phyloP scores from a whole-genome alignment of 768 basidiomycete species.

The Leccinum subgranulosum region DNA sequence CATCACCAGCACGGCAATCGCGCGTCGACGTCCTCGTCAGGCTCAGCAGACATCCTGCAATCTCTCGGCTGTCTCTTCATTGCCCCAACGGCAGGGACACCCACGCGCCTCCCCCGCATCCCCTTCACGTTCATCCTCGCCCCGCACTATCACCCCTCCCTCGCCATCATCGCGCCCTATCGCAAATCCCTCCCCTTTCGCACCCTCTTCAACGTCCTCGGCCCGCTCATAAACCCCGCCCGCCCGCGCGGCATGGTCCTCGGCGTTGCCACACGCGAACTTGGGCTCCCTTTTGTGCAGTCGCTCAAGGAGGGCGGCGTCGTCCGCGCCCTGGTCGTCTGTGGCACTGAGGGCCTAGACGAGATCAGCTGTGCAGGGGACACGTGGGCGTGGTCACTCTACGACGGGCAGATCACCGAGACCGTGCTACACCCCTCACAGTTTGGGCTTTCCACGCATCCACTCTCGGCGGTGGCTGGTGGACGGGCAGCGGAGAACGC shows the following conservation, averaged over 20 bases:
- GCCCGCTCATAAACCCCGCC: slow-evolving; percentile 92
- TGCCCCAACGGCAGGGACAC: slow-evolving; percentile 46
- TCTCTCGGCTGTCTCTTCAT: slow-evolving; percentile 77
- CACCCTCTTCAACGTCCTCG: slow-evolving; percentile 94
- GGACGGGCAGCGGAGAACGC: slow-evolving; percentile 82
- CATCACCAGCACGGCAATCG: slow-evolving; percentile 73
- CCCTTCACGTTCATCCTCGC: slow-evolving; percentile 95
- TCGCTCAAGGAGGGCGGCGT: slow-evolving; percentile 74
- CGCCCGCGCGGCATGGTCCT: slow-evolving; percentile 85
- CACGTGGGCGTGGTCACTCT: slow-evolving; percentile 81
- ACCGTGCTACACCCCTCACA: slow-evolving; percentile 60
- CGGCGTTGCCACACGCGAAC: slow-evolving; percentile 78
- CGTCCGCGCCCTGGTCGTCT: slow-evolving; percentile 85
- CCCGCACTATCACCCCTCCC: slow-evolving; percentile 86
- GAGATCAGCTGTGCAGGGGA: slow-evolving; percentile 95
- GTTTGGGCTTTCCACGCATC: slow-evolving; percentile 75
- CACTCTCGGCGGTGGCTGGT: slow-evolving; percentile 68
- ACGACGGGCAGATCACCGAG: slow-evolving; percentile 62
- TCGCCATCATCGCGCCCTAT: slow-evolving; percentile 78
- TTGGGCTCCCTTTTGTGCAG: slow-evolving; percentile 79
- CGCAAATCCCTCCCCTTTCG: slow-evolving; percentile 88
- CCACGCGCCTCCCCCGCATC: slow-evolving; percentile 50
- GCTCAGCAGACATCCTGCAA: slow-evolving; percentile 89
- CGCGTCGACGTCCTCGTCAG: slow-evolving; percentile 92
- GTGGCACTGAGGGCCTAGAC: slow-evolving; percentile 87